Conservation (phyloP, 2,329 filamentous ascomycete genomes). For the Botrytis porri region DNA sequence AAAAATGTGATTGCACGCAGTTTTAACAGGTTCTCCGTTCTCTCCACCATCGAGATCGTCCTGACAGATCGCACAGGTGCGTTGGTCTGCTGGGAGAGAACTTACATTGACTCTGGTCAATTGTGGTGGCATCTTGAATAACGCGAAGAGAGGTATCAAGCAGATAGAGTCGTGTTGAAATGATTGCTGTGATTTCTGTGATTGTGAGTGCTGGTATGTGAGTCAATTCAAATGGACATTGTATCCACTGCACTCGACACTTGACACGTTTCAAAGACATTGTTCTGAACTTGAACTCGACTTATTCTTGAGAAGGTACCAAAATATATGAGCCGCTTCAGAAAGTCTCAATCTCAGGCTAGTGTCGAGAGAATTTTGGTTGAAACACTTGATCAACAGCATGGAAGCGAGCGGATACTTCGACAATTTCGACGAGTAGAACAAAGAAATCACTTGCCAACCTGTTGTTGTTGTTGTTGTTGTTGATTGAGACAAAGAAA, state of each 20-base stretch:
- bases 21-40: neutral
- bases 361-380: neutral
- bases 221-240: neutral
- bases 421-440: neutral
- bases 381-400: neutral
- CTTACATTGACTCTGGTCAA: neutral
- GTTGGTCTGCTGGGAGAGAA: neutral
- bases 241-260: neutral
- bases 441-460: neutral
- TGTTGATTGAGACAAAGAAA: neutral
- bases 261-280: neutral
- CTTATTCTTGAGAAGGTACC: neutral
- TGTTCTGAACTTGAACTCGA: neutral
- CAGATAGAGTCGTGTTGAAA: neutral
- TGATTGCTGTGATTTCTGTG: neutral
- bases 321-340: neutral
- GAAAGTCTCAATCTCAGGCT: neutral
- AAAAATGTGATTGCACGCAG: neutral
- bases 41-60: neutral
- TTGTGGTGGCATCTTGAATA: neutral
- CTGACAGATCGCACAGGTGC: conserved; percentile 5
- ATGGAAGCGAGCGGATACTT: neutral
- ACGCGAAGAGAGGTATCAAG: neutral
- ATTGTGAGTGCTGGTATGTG: neutral
- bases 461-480: neutral